These are phyloP conservation scores for Datisca glomerata DNA, from an alignment of 306 rosid species.

Conservation along the genomic window DNA sequence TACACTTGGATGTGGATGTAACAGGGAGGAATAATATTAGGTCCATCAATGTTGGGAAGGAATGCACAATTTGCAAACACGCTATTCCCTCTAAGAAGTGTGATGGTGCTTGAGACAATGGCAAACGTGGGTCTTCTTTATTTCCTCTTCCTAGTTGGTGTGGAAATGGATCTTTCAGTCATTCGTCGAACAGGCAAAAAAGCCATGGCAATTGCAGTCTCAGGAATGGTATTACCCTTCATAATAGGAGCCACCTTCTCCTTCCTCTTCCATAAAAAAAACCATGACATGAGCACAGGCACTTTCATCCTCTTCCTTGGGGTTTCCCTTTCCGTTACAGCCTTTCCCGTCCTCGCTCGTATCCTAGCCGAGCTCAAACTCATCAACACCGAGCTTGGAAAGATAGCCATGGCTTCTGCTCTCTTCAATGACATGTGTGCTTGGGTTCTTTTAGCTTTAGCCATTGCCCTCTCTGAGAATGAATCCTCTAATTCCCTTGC, in stretches of 20 bases:
- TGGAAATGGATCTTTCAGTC: constrained; percentile 69
- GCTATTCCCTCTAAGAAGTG: constrained; percentile 65
- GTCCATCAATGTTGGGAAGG: constrained; percentile 71
- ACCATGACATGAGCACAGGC: not conserved
- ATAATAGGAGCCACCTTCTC: constrained; percentile 27
- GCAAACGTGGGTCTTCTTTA: constrained; percentile 80
- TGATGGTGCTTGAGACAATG: constrained; percentile 71
- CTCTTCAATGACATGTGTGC: constrained; percentile 74
- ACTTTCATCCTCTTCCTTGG: constrained; percentile 53
- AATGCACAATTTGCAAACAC: constrained; percentile 14
- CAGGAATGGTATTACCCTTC: constrained; percentile 73
- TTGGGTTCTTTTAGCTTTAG: constrained; percentile 72
- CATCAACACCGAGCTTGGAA: constrained; percentile 57
- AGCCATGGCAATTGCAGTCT: constrained; percentile 36
- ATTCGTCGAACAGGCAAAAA: constrained; percentile 44
- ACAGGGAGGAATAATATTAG: constrained; percentile 79
- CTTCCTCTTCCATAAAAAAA: constrained; percentile 4
- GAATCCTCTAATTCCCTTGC: constrained; percentile 36
- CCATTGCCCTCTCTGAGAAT: constrained; percentile 64
- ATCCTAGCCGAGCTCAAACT: constrained; percentile 76
- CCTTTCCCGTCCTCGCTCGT: constrained; percentile 74
- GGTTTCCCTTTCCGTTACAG: constrained; percentile 54
- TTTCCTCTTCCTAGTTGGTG: constrained; percentile 66
- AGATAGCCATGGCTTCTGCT: constrained; percentile 57
- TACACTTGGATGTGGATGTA: too few species aligned